phyloP scores from a whole-genome alignment of 768 basidiomycete genomes.

The Leucocoprinus leucothites region DNA sequence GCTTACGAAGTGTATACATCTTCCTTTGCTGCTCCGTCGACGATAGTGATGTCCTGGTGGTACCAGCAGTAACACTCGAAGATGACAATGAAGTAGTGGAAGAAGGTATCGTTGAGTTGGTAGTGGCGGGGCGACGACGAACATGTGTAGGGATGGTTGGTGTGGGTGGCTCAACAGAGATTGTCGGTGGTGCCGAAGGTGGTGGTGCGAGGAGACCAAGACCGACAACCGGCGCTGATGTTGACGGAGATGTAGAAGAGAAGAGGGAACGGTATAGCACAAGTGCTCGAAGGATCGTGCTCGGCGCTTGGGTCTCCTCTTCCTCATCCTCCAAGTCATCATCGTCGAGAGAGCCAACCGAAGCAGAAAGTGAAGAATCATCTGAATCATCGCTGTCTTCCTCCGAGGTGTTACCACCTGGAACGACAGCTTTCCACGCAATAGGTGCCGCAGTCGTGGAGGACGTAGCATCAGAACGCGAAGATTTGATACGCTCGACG shows the following conservation, averaged over 20 bases:
- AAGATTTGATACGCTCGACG: slow-evolving; percentile 57
- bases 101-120: not conserved
- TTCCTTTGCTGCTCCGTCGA: slow-evolving; percentile 29
- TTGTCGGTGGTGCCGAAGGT: slow-evolving; percentile 24
- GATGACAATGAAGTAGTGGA: not conserved
- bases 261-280: slow-evolving; percentile 64
- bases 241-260: slow-evolving; percentile 22
- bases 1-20: slow-evolving; percentile 44
- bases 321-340: slow-evolving; percentile 25
- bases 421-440: not conserved
- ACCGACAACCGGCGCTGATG: slow-evolving; percentile 1
- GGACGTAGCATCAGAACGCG: slow-evolving; percentile 22
- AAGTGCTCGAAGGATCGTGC: slow-evolving; percentile 42
- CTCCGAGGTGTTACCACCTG: slow-evolving; percentile 1
- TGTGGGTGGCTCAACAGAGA: slow-evolving; percentile 40
- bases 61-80: not conserved
- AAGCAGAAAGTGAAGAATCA: not conserved
- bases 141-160: slow-evolving; percentile 30
- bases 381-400: slow-evolving; percentile 27
- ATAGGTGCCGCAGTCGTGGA: not conserved
- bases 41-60: not conserved
- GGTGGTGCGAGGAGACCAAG: not conserved
- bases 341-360: not conserved
- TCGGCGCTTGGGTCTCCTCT: slow-evolving; percentile 47
- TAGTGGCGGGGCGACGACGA: not conserved